Conservation (phyloP, 2,329 filamentous ascomycete genomes). For the Westerdykella ornata region DNA sequence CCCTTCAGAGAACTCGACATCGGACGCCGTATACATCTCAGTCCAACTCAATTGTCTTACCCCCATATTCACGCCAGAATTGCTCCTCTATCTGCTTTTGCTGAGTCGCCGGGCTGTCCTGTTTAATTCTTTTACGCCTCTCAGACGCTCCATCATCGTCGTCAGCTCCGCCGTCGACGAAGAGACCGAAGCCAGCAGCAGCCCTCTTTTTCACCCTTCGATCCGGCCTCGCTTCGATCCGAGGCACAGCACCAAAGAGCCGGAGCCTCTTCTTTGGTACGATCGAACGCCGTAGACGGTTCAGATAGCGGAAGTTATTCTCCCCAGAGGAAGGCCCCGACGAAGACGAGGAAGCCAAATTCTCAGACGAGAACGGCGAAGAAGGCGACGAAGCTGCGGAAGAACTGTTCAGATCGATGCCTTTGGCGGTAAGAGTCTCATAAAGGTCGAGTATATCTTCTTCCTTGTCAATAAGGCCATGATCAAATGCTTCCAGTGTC, state of each 20-base stretch:
- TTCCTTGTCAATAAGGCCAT: slow-evolving; percentile 19
- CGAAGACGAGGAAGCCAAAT: no score
- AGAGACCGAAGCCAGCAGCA: no score
- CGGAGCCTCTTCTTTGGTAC: not conserved
- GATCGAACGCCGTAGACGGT: not conserved
- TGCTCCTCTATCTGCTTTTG: not conserved
- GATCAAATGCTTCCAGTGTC: slow-evolving; percentile 22
- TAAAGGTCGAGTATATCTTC: slow-evolving; percentile 18
- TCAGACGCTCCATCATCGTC: not conserved
- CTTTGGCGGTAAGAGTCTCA: slow-evolving; percentile 3
- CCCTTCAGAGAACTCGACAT: no score
- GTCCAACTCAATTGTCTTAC: not conserved
- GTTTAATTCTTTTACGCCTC: not conserved
- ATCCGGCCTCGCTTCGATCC: no score
- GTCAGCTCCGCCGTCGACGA: not conserved
- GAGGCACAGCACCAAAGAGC: not conserved
- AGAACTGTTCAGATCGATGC: slow-evolving; percentile 3
- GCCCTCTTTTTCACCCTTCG: no score
- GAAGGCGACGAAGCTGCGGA: not conserved
- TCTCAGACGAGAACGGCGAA: no score
- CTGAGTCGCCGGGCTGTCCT: not conserved
- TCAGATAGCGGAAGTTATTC: not conserved
- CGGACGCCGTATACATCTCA: not conserved
- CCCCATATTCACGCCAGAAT: not conserved
- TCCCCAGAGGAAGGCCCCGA: not conserved